Percentiles rank a stretch among this genome's conserved stretches.
Evolutionary conservation across 176 grass and related monocot genomes (phyloP).

Genomic region (Miscanthus lutarioriparius): DNA sequence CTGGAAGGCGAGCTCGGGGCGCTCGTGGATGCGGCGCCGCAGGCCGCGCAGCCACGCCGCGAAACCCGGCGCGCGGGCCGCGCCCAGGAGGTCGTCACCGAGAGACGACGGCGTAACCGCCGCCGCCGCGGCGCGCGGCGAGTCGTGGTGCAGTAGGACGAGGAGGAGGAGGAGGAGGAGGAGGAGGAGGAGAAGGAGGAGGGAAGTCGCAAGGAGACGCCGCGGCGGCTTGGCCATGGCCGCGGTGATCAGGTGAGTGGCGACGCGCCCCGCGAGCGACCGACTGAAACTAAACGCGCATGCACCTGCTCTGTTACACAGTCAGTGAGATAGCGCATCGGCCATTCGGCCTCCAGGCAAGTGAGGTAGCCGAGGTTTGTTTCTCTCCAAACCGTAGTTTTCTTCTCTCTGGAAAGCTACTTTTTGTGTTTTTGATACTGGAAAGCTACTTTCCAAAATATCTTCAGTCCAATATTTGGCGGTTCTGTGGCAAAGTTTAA

Average conservation of each 20-base stretch:
- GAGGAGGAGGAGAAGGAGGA: not conserved
- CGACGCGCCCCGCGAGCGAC: not conserved
- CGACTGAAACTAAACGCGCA: not conserved
- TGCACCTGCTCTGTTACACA: not conserved
- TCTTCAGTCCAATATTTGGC: not conserved
- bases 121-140: not conserved
- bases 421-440: not conserved
- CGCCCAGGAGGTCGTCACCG: constrained; percentile 16
- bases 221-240: not conserved
- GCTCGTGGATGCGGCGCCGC: constrained; percentile 57
- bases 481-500: not conserved
- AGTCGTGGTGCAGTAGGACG: not conserved
- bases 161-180: not conserved
- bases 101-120: not conserved
- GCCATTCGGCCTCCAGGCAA: not conserved
- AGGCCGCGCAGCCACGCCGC: constrained; percentile 45
- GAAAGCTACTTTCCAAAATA: not conserved
- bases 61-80: constrained; percentile 38
- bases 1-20: constrained; percentile 64
- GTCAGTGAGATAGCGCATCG: not conserved
- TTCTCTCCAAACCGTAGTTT: not conserved
- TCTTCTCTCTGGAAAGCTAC: not conserved
- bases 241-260: not conserved
- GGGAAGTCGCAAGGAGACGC: not conserved
- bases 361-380: too few species aligned